A percentile compares a stretch with the other conserved stretches of the same genome.
Conservation (phyloP, 2,329 filamentous ascomycete genomes). For the Pezicula radicicola region DNA sequence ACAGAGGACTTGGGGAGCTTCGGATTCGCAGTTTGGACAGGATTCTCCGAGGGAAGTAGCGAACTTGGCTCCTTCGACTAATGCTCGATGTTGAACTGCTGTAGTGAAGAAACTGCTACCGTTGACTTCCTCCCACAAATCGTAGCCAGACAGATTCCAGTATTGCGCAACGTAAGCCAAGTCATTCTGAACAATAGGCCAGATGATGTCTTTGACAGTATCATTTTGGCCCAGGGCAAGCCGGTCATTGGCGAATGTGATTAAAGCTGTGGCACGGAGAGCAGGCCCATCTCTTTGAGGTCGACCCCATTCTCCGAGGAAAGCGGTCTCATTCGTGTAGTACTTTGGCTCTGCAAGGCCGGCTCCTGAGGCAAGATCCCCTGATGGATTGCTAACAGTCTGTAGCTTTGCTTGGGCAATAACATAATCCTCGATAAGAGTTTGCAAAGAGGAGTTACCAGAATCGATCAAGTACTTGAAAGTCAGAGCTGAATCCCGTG, state of each 20-base stretch:
- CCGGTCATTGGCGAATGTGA: conserved; percentile 67
- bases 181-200: conserved; percentile 72
- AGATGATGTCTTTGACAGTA: conserved; percentile 47
- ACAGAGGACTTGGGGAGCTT: conserved; percentile 67
- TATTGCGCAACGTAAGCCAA: conserved; percentile 69
- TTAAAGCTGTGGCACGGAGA: conserved; percentile 69
- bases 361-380: conserved; percentile 30
- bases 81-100: conserved; percentile 62
- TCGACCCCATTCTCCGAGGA: conserved; percentile 65
- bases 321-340: conserved; percentile 57
- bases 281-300: conserved; percentile 77
- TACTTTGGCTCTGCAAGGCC: conserved; percentile 71
- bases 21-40: conserved; percentile 53
- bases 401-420: conserved; percentile 58
- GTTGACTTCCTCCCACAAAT: conserved; percentile 77
- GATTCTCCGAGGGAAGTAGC: conserved; percentile 57
- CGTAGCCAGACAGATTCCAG: conserved; percentile 61
- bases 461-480: conserved; percentile 65
- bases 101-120: conserved; percentile 76
- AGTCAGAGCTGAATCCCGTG: conserved; percentile 66
- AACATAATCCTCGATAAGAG: conserved; percentile 62
- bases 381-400: conserved; percentile 50
- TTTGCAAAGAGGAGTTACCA: conserved; percentile 46
- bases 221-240: conserved; percentile 51
- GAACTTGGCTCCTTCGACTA: conserved; percentile 61